These are phyloP conservation scores for Argentina anserina DNA, from an alignment of 306 rosid genomes.

Conservation along the genomic window DNA sequence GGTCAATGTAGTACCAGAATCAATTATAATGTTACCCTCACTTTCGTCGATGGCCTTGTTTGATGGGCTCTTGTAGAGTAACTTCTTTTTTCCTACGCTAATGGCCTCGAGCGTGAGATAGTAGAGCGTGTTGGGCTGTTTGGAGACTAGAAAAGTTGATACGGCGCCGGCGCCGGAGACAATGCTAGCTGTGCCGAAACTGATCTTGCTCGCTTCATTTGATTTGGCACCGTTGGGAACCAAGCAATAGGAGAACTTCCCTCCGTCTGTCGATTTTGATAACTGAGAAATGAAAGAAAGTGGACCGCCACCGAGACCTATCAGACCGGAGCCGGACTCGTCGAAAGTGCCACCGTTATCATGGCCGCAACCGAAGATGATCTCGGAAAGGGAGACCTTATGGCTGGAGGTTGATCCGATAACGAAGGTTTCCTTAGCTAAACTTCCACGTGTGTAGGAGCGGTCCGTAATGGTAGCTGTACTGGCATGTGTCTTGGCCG, in stretches of 20 bases:
- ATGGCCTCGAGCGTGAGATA: slow-evolving; percentile 41
- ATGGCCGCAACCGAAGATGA: slow-evolving; percentile 47
- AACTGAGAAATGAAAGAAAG: slow-evolving; percentile 59
- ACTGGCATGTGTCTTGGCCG: slow-evolving; percentile 12
- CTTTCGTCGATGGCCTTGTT: not conserved
- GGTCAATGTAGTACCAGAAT: slow-evolving; percentile 50
- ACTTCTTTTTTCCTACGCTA: slow-evolving; percentile 39
- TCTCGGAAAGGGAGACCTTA: slow-evolving; percentile 1
- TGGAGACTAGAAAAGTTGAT: slow-evolving; percentile 32
- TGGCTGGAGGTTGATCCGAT: slow-evolving; percentile 6
- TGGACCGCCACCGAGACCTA: slow-evolving; percentile 49
- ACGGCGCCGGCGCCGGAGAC: slow-evolving; percentile 22
- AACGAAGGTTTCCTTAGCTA: slow-evolving; percentile 40
- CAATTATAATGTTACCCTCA: slow-evolving; percentile 47
- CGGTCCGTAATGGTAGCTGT: slow-evolving; percentile 35
- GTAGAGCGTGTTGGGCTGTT: slow-evolving; percentile 18
- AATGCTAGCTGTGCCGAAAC: slow-evolving; percentile 35
- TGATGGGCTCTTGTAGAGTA: slow-evolving; percentile 7
- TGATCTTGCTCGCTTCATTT: slow-evolving; percentile 31
- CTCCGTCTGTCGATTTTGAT: not conserved
- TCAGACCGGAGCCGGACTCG: slow-evolving; percentile 33
- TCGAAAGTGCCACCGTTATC: slow-evolving; percentile 39
- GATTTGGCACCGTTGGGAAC: slow-evolving; percentile 8
- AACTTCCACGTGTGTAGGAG: slow-evolving; percentile 38
- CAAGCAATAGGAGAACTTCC: slow-evolving; percentile 55